Evolutionary conservation across 2,329 filamentous ascomycete genomes (phyloP), one percentile per base, ranked within the genome.

Genomic region (Fusarium sp.): DNA sequence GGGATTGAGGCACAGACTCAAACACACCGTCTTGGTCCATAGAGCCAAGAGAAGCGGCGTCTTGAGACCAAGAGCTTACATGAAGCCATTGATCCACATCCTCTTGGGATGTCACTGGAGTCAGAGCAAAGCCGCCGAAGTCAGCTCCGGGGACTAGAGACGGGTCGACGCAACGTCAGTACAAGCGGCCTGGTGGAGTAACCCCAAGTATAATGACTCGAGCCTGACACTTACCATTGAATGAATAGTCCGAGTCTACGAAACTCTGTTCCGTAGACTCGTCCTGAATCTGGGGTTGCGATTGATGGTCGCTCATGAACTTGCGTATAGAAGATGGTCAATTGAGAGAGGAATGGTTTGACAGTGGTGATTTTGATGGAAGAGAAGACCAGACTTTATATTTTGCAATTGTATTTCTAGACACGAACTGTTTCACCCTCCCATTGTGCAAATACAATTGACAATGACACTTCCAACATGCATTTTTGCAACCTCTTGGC

Each of bases 221-320:
- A 61, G 34, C 29, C 22, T 55, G 51, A 58, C 51, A 72, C 71
- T 52, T 53, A 74, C 67, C 11, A 49, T 42, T 45, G 41, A 51
- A 51, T 29, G 32, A 40, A 52, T 74, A 60, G 60, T 48, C 61
- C 71, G 63, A 72, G 66, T 44, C 69, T 60, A 58, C 57, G 55
- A 62, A 59, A 49, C 45, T 41, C 16, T 62, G 37, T 61, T 56
- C 59, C 52, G 51, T 57, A 58, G 63, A 65, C 71, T 61, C 71
- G 63, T 66, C 56, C 54, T 57, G 57, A 41, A 48, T 47, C 53
- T 27, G 48, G 34, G 61, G 57, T 40, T 51, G 20, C 18, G 24
- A 24, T 51, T 20, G 22, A 40, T 40, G 10, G 32, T 57, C 34
- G 52, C 42, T 69, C 71, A 74, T 74, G 57, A 56, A 56, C 22